Conservation (phyloP, 2,329 filamentous ascomycete genomes). For the Cladobotryum protrusum region DNA sequence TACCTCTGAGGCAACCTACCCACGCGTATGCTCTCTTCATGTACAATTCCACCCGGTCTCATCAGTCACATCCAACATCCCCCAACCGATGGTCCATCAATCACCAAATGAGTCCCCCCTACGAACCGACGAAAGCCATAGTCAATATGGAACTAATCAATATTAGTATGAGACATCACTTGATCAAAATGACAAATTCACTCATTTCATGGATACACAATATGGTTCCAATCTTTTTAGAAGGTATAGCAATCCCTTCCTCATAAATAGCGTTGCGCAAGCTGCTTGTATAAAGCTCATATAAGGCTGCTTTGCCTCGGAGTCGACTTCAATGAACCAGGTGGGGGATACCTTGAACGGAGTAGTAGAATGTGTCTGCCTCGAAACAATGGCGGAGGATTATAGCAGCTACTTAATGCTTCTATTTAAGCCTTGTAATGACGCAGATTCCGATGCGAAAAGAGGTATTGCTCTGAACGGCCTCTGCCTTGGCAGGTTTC, state of each 20-base stretch:
- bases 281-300: neutral
- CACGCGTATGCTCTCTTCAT: too few species aligned
- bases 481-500: neutral
- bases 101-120: neutral
- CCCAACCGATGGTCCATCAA: neutral
- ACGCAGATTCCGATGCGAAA: neutral
- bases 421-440: neutral
- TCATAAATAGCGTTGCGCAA: neutral
- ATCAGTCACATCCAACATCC: too few species aligned
- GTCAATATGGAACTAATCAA: neutral
- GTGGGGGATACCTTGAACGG: neutral
- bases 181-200: neutral
- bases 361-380: neutral
- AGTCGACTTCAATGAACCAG: neutral
- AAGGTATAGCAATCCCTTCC: constrained; percentile 1
- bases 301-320: neutral
- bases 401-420: neutral
- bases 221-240: constrained; percentile 1
- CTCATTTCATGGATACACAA: constrained; percentile 1
- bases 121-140: neutral
- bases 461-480: neutral
- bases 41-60: too few species aligned
- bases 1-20: too few species aligned
- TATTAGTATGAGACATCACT: neutral
- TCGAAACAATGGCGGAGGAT: neutral